Percentiles rank a stretch among this genome's conserved stretches.
Conservation (phyloP, 805 yeast genomes). For the Trichomonascus vanleenenianus region DNA sequence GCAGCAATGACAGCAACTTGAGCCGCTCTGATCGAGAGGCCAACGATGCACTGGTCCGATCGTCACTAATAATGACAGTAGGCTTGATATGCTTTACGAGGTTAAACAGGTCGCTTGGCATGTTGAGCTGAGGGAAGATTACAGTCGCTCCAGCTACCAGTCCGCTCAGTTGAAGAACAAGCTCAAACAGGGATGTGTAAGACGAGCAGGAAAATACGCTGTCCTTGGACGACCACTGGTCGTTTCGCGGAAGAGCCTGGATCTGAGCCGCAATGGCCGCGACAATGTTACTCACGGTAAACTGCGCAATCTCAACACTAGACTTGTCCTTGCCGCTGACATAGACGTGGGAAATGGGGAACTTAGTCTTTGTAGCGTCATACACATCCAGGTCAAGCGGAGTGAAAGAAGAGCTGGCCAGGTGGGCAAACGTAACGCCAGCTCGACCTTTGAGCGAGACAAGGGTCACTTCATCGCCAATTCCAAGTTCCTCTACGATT, state of each 20-base stretch:
- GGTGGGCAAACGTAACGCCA: background rate
- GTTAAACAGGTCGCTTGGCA: constrained; percentile 16
- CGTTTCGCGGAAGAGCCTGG: constrained; percentile 25
- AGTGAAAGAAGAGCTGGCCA: constrained; percentile 1
- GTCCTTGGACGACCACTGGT: constrained; percentile 25
- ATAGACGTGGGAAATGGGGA: constrained; percentile 9
- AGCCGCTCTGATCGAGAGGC: constrained; percentile 19
- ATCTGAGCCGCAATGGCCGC: constrained; percentile 32
- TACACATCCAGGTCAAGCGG: background rate
- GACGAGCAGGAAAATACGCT: constrained; percentile 26
- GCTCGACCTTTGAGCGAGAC: background rate
- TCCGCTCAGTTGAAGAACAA: constrained; percentile 27
- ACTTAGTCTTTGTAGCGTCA: background rate
- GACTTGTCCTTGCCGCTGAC: constrained; percentile 3
- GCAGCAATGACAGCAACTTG: constrained; percentile 7
- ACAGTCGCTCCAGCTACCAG: constrained; percentile 21
- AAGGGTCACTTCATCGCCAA: background rate
- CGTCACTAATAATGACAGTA: constrained; percentile 26
- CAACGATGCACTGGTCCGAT: constrained; percentile 23
- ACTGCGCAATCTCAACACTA: constrained; percentile 3
- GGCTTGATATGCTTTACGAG: constrained; percentile 20
- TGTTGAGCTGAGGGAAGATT: constrained; percentile 9
- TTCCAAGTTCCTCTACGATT: constrained; percentile 1
- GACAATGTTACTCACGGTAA: constrained; percentile 24
- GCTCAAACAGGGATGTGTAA: constrained; percentile 19